phyloP scores from a whole-genome alignment of 208 protist species.

The Endotrypanum monterogeii region DNA sequence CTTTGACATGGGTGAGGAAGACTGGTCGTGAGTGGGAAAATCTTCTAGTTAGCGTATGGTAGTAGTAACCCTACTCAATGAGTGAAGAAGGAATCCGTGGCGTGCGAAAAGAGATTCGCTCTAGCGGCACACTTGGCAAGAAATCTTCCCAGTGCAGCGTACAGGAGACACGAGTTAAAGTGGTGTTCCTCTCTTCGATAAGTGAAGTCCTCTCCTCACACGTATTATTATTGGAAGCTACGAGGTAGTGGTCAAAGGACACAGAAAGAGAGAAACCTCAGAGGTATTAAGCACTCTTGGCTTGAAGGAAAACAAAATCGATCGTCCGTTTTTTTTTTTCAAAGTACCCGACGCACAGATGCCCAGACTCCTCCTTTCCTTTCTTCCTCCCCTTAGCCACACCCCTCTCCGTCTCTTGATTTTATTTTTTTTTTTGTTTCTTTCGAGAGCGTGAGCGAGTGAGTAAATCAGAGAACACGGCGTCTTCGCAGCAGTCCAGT shows the following conservation, averaged over 20 bases:
- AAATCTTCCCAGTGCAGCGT: background rate
- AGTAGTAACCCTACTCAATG: too few relatives aligned
- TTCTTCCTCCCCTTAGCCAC: background rate
- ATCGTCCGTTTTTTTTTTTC: too few relatives aligned
- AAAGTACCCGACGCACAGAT: background rate
- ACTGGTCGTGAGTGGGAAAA: too few relatives aligned
- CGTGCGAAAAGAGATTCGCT: too few relatives aligned
- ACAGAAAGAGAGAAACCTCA: background rate
- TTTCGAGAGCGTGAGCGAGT: background rate
- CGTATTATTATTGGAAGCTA: background rate
- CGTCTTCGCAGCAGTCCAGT: background rate
- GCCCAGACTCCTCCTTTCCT: too few relatives aligned
- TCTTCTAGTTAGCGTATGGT: background rate
- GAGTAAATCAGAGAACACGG: background rate
- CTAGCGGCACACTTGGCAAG: too few relatives aligned
- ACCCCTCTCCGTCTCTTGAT: too few relatives aligned
- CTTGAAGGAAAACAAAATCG: background rate
- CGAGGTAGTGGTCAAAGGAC: too few relatives aligned
- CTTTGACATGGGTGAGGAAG: conserved; percentile 23
- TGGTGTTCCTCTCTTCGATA: background rate
- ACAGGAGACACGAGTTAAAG: background rate
- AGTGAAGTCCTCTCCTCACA: background rate
- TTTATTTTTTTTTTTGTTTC: background rate
- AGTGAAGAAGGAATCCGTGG: too few relatives aligned
- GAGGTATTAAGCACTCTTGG: background rate